Evolutionary conservation across 23 red algal genomes (phyloP).

Genomic region (Agarophyton chilense): DNA sequence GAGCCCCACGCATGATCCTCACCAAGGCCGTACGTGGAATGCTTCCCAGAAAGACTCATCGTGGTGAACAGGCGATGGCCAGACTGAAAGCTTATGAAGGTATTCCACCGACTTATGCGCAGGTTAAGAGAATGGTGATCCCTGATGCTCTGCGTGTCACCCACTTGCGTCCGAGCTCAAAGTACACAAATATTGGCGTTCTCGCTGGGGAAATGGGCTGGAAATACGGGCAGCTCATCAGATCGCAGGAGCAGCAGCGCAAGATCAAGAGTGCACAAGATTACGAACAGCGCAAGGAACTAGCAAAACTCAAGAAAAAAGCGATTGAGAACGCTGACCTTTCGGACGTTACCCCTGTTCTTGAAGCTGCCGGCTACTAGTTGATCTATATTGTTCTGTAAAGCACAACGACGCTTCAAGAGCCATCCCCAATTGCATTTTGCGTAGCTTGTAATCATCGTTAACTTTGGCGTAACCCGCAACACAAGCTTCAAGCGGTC

Average conservation of each 20-base stretch:
- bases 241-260: conserved; percentile 88
- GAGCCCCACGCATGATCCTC: conserved; percentile 90
- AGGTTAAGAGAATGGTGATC: conserved; percentile 95
- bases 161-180: conserved; percentile 85
- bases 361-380: conserved; percentile 87
- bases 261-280: conserved; percentile 74
- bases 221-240: conserved; percentile 88
- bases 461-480: too few species aligned
- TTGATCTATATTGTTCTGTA: neutral
- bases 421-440: too few species aligned
- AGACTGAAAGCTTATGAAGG: conserved; percentile 91
- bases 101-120: conserved; percentile 89
- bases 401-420: neutral
- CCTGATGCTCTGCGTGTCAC: conserved; percentile 84
- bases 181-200: conserved; percentile 87
- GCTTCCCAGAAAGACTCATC: conserved; percentile 91
- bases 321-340: conserved; percentile 77
- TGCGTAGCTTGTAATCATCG: too few species aligned
- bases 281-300: conserved; percentile 84
- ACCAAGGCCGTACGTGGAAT: conserved; percentile 94
- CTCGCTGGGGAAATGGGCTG: conserved; percentile 93
- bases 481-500: too few species aligned
- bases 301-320: conserved; percentile 66
- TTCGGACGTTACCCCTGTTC: conserved; percentile 35
- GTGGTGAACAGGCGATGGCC: conserved; percentile 82